Evolutionary conservation across 768 basidiomycete species (phyloP).

Genomic region (Lepiota subincarnata): DNA sequence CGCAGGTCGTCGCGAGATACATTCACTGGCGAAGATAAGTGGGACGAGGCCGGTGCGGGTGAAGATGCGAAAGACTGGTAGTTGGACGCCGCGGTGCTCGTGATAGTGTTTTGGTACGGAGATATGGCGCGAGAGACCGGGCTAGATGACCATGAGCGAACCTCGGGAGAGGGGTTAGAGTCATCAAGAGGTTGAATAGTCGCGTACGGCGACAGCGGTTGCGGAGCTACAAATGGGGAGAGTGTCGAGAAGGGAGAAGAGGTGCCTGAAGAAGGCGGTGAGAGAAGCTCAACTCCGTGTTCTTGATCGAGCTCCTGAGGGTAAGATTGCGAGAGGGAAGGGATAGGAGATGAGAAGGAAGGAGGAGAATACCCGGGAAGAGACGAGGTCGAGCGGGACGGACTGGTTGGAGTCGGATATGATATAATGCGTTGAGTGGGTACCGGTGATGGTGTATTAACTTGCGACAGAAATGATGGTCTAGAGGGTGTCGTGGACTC

Average conservation of each 20-base stretch:
- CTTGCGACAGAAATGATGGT: constrained; percentile 7
- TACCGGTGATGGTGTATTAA: constrained; percentile 15
- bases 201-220: constrained; percentile 9
- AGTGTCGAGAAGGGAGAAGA: constrained; percentile 13
- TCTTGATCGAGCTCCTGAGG: constrained; percentile 41
- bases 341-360: constrained; percentile 22
- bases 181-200: constrained; percentile 3
- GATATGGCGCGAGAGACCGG: constrained; percentile 1
- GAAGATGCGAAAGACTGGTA: constrained; percentile 6
- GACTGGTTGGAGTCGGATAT: constrained; percentile 7
- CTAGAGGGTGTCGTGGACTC: not conserved
- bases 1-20: not conserved
- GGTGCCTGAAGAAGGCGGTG: constrained; percentile 26
- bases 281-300: constrained; percentile 39
- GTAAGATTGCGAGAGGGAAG: constrained; percentile 39
- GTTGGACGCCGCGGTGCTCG: not conserved
- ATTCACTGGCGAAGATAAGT: constrained; percentile 3
- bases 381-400: not conserved
- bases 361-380: constrained; percentile 2
- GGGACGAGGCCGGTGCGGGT: not conserved
- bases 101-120: constrained; percentile 1
- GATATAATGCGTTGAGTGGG: constrained; percentile 5
- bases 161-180: not conserved
- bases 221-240: constrained; percentile 11
- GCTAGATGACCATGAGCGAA: not conserved